These are phyloP conservation scores for Roridomyces roridus DNA, from an alignment of 768 basidiomycete genomes.

Conservation along the genomic window DNA sequence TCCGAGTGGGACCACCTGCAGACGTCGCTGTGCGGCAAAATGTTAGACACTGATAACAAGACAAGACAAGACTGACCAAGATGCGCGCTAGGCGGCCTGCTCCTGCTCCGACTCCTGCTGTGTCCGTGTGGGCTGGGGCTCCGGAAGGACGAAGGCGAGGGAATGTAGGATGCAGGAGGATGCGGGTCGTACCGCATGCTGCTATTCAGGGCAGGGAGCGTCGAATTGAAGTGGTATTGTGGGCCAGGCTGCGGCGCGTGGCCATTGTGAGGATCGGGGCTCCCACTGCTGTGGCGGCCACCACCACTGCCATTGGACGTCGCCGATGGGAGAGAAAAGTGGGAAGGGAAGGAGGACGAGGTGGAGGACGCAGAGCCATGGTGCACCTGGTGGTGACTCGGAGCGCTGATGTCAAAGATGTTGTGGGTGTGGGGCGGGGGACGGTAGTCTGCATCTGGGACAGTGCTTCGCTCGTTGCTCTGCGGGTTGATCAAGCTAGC, in stretches of 20 bases:
- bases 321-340: constrained; percentile 27
- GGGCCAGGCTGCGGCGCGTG: constrained; percentile 27
- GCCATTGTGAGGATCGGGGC: constrained; percentile 12
- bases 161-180: constrained; percentile 35
- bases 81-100: constrained; percentile 20
- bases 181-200: constrained; percentile 57
- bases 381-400: constrained; percentile 33
- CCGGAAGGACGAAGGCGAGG: constrained; percentile 35
- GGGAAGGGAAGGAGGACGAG: constrained; percentile 35
- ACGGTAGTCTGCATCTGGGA: constrained; percentile 34
- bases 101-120: constrained; percentile 33
- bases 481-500: constrained; percentile 58
- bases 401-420: constrained; percentile 53
- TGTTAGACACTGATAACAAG: no score
- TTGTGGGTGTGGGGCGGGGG: constrained; percentile 45
- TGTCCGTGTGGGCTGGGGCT: constrained; percentile 37
- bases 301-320: constrained; percentile 7
- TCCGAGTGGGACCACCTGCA: constrained; percentile 58
- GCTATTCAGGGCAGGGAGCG: constrained; percentile 58
- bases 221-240: constrained; percentile 52
- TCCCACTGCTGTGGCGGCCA: neutral
- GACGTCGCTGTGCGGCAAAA: constrained; percentile 11
- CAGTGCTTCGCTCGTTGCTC: constrained; percentile 31
- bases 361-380: constrained; percentile 36
- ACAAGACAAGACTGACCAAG: no score